Conservation (phyloP, 2,329 filamentous ascomycete genomes). For the Neopestalotiopsis rosae region DNA sequence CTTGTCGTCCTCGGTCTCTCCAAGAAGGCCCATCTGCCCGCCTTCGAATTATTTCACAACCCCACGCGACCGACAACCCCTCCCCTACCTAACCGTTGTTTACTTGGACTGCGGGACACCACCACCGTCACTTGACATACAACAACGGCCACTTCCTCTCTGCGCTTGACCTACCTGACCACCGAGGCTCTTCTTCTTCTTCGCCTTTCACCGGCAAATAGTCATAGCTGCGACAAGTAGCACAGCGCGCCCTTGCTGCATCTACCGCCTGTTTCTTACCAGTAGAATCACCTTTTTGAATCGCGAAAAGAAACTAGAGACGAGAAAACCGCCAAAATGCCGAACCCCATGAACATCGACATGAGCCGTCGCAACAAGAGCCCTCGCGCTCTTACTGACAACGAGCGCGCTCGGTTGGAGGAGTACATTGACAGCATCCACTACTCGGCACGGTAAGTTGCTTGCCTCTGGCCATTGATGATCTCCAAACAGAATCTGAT, state of each 20-base stretch:
- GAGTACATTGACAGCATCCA: slow-evolving; percentile 94
- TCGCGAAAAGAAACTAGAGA: neutral
- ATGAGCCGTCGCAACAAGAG: slow-evolving; percentile 83
- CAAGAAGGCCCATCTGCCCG: slow-evolving; percentile 5
- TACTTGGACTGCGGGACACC: neutral
- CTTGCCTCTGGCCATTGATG: neutral
- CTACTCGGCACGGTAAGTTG: slow-evolving; percentile 83
- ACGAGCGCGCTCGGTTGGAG: slow-evolving; percentile 82
- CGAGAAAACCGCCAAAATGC: slow-evolving; percentile 14
- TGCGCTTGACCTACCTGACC: neutral
- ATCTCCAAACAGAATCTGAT: neutral
- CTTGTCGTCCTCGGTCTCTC: neutral
- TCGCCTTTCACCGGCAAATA: neutral
- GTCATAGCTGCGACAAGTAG: neutral
- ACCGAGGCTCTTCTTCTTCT: neutral
- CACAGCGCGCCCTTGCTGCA: neutral
- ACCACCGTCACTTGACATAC: neutral
- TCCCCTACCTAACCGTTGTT: slow-evolving; percentile 5
- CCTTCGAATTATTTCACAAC: slow-evolving; percentile 9
- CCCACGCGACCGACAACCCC: slow-evolving; percentile 15
- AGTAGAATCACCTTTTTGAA: neutral
- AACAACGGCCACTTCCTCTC: neutral
- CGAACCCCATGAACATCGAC: slow-evolving; percentile 69
- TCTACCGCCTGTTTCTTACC: neutral
- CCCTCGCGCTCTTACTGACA: slow-evolving; percentile 79